Percentiles rank a stretch among this genome's conserved stretches.
Evolutionary conservation across 306 rosid genomes (phyloP).

Genomic region (peach (Prunus persica)): Prunus_persica_NCBIv2 NC_034014.1:7091001-7091500

Average conservation of each 20-base stretch:
- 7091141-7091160: background rate
- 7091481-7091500: background rate
- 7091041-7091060: constrained; percentile 59
- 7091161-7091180: background rate
- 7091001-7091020: constrained; percentile 32
- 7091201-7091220: background rate
- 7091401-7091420: background rate
- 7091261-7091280: background rate
- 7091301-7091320: background rate
- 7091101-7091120: background rate
- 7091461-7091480: background rate
- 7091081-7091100: background rate
- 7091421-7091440: background rate
- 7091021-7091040: constrained; percentile 44
- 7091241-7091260: background rate
- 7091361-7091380: background rate
- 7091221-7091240: background rate
- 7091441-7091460: background rate
- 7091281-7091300: background rate
- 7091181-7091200: background rate
- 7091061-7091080: constrained; percentile 57
- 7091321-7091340: background rate
- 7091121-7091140: background rate
- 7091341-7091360: background rate
- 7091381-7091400: background rate